Base-by-base conservation (phyloP, 1,284 basidiomycete species). In the Melampsora abietis-canadensis region DNA sequence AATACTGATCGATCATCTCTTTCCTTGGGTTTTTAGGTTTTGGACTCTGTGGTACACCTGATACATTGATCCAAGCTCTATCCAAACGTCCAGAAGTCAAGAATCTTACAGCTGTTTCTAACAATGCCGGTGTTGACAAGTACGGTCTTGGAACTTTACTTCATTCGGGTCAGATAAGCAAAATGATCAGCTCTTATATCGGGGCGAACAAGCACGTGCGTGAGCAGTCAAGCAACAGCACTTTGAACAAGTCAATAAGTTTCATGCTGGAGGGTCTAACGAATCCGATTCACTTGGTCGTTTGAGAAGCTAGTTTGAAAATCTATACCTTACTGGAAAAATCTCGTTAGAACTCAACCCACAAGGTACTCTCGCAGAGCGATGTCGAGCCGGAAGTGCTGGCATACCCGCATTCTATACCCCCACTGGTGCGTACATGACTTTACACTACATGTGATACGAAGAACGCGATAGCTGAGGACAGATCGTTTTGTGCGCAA, bases 331-430 rank as follows among this genome's bases (percentile, higher is more conserved):
- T 63, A 84, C 86, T 24, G 93, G 93, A 68, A 84, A 90, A 76
- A 89, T 95, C 77, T 87, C 89, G 0, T 83, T 96, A 54, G 93
- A 96, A 81, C 88, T 96, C 44, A 90, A 90, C 61, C 93, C 93
- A 2, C 93, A 96, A 83, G 93, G 84, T 14, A 94, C 92, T 14
- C 88, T 98, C 37, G 90, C 91, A 21, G 95, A 96, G 81, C 89
- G 94, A 77, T 86, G 96, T 76, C 88, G 94, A 44, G 90, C 94
- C 4, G 92, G 92, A 76, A 94, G 91, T 2, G 92, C 92, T 27
- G 95, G 95, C 74, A 94, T 96, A 78, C 95, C 95, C 6, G 94
- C 92, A 12, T 94, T 98, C 85, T 98, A 87, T 84, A 98, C 94
- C 4, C 92, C 94, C 4, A 96, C 94, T 2, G 95, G 94, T 60